phyloP scores from a whole-genome alignment of 495 filamentous ascomycete species.

The Cladorrhinum samala region DNA sequence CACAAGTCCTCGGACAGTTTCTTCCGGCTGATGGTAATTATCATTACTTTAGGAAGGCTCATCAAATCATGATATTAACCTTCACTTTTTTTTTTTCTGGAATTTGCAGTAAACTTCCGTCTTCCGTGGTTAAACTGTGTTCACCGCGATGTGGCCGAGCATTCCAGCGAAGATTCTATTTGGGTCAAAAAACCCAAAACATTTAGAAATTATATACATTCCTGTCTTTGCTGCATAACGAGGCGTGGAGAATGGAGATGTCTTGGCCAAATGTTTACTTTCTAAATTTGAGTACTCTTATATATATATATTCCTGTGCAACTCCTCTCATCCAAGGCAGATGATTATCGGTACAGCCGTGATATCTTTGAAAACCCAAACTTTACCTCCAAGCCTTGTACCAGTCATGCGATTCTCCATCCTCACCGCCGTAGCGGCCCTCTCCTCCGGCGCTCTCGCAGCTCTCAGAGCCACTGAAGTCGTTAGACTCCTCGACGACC shows the following conservation, averaged over 20 bases:
- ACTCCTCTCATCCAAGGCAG: too few species aligned
- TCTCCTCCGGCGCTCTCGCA: slow-evolving; percentile 11
- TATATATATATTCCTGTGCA: too few species aligned
- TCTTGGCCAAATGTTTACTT: not conserved
- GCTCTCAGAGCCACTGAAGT: slow-evolving; percentile 5
- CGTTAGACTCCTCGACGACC: slow-evolving; percentile 9
- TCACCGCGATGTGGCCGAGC: not conserved
- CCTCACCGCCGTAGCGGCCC: slow-evolving; percentile 6
- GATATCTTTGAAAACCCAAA: too few species aligned
- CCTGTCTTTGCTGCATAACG: too few species aligned
- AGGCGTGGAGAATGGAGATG: not conserved
- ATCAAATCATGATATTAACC: not conserved
- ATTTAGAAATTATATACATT: not conserved
- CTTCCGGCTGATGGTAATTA: too few species aligned
- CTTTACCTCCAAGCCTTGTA: too few species aligned
- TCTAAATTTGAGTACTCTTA: too few species aligned
- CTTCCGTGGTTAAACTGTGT: not conserved
- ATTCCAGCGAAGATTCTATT: not conserved
- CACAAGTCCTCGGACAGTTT: too few species aligned
- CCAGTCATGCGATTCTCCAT: slow-evolving; percentile 20
- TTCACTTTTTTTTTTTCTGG: not conserved
- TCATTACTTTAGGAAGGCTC: too few species aligned
- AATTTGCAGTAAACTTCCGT: not conserved
- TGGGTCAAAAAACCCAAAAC: too few species aligned
- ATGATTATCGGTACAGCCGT: not conserved